Evolutionary conservation across 2,329 filamentous ascomycete genomes (phyloP).

Genomic region (Clarireedia sp.): DNA sequence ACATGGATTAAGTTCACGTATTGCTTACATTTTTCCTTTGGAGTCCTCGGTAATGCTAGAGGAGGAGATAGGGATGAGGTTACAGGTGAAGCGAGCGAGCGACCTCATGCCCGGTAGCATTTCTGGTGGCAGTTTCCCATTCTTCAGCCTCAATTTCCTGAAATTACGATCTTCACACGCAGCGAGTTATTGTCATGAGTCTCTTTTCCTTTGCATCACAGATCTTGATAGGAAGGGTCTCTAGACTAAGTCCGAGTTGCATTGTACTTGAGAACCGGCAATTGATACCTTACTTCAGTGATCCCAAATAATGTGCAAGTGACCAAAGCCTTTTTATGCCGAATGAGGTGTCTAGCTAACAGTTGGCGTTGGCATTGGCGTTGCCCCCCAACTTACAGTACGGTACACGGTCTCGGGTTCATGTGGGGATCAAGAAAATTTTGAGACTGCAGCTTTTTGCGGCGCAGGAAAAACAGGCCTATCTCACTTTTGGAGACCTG

Average conservation of each 20-base stretch:
- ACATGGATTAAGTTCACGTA: conserved; percentile 14
- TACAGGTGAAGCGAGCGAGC: conserved; percentile 7
- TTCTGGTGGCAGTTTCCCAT: conserved; percentile 15
- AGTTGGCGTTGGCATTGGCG: too few relatives aligned
- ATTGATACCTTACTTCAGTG: conserved; percentile 21
- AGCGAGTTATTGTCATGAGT: conserved; percentile 21
- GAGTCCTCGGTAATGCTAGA: conserved; percentile 7
- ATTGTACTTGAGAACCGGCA: conserved; percentile 21
- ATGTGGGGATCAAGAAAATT: too few relatives aligned
- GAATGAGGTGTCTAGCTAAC: too few relatives aligned
- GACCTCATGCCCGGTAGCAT: conserved; percentile 12
- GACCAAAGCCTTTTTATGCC: not conserved
- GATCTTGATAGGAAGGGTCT: conserved; percentile 20
- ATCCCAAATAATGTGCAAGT: not conserved
- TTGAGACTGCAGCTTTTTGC: too few relatives aligned
- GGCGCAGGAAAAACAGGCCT: too few relatives aligned
- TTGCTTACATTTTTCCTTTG: conserved; percentile 12
- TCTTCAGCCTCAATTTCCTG: conserved; percentile 18
- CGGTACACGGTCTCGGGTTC: too few relatives aligned
- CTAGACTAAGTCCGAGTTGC: conserved; percentile 24
- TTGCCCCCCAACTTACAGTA: too few relatives aligned
- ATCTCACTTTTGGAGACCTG: too few relatives aligned
- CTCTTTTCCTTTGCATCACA: conserved; percentile 26
- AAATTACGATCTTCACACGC: conserved; percentile 27
- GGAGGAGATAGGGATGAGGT: conserved; percentile 6